Evolutionary conservation across 352 stramenopile genomes (phyloP).

Genomic region (Globisporangium nodosum): DNA sequence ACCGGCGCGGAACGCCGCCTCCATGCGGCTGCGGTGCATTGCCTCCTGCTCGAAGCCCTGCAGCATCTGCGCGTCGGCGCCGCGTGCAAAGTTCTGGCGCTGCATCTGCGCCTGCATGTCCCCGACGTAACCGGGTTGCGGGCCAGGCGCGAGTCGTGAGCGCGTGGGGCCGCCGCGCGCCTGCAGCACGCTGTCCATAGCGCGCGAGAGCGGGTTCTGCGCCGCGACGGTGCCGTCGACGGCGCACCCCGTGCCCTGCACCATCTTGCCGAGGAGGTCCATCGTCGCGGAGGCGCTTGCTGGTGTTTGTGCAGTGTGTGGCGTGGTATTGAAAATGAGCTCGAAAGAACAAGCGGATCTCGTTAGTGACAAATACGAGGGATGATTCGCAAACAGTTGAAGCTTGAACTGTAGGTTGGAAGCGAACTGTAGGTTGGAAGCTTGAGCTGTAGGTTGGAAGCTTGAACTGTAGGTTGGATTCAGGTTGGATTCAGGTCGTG

Average conservation of each 20-base stretch:
- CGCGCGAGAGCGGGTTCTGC: conserved; percentile 79
- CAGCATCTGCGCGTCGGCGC: conserved; percentile 49
- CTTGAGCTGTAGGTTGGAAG: too few relatives aligned
- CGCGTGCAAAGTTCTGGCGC: conserved; percentile 47
- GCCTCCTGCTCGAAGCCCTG: conserved; percentile 60
- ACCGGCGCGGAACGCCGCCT: conserved; percentile 52
- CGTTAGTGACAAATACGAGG: background rate
- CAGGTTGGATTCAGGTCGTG: conserved; percentile 25
- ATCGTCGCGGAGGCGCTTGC: conserved; percentile 21
- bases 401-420: too few relatives aligned
- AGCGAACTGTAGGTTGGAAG: too few relatives aligned
- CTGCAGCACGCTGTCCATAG: conserved; percentile 72
- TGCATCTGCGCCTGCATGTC: conserved; percentile 76
- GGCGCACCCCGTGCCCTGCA: conserved; percentile 71
- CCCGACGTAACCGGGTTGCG: conserved; percentile 27
- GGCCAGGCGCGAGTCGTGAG: conserved; percentile 17
- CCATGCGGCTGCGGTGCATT: conserved; percentile 54
- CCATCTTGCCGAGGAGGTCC: conserved; percentile 82
- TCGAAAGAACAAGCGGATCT: background rate
- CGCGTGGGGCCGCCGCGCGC: conserved; percentile 25
- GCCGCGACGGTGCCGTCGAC: conserved; percentile 80
- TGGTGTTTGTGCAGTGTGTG: background rate
- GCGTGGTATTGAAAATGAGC: background rate
- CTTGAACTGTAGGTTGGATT: too few relatives aligned
- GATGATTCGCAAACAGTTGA: too few relatives aligned